Evolutionary conservation across 2,329 filamentous ascomycete species (phyloP).

Genomic region (Aspergillus versicolor): DNA sequence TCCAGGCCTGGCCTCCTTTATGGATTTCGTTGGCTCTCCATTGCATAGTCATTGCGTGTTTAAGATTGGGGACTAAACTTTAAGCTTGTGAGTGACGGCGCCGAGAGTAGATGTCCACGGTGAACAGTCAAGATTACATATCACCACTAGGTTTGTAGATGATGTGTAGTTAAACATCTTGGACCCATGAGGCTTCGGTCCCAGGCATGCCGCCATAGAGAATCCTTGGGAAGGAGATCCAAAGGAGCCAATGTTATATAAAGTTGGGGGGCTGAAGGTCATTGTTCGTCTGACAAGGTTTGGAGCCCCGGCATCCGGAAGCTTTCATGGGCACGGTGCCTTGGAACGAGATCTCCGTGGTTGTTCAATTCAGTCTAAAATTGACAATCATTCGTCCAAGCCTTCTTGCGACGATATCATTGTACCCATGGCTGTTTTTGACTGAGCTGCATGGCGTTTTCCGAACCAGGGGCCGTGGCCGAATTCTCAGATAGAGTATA

Average conservation of each 20-base stretch:
- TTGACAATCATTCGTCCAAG: too few species aligned
- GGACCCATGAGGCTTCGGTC: background rate
- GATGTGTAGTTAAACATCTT: background rate
- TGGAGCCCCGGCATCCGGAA: too few species aligned
- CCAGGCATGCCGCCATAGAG: background rate
- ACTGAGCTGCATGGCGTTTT: background rate
- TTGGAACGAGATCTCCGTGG: too few species aligned
- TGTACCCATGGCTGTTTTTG: background rate
- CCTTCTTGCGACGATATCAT: too few species aligned
- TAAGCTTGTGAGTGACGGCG: constrained; percentile 3
- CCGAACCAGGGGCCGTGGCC: background rate
- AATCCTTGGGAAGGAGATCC: background rate
- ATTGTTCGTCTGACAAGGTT: too few species aligned
- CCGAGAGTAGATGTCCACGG: background rate
- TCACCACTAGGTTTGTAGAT: background rate
- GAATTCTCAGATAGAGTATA: background rate
- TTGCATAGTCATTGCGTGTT: background rate
- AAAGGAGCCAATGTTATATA: background rate
- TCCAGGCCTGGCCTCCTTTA: background rate
- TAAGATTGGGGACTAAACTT: background rate
- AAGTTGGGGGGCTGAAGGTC: background rate
- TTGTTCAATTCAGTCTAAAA: too few species aligned
- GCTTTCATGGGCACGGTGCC: too few species aligned
- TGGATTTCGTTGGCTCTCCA: background rate
- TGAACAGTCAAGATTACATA: background rate